phyloP scores from a whole-genome alignment of 768 basidiomycete species.

The Paxillus rubicundulus region DNA sequence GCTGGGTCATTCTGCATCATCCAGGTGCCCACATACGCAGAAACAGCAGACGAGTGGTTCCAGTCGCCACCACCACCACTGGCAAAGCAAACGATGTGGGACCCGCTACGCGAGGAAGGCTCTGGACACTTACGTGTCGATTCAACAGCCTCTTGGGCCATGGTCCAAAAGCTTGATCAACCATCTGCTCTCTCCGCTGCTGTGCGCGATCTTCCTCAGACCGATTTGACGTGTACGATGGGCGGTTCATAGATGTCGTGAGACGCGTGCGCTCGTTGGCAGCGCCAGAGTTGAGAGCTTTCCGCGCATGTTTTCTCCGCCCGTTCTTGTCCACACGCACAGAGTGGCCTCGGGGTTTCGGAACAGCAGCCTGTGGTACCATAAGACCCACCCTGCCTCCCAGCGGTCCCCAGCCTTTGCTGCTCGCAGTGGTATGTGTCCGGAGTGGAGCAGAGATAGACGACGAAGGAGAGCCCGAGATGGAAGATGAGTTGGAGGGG shows the following conservation, averaged over 20 bases:
- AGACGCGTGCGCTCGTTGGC: conserved; percentile 42
- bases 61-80: conserved; percentile 89
- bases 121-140: conserved; percentile 50
- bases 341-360: neutral
- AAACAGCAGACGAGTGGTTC: conserved; percentile 64
- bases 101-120: neutral
- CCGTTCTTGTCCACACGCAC: neutral
- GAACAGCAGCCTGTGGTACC: conserved; percentile 9
- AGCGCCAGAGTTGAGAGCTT: conserved; percentile 12
- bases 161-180: conserved; percentile 57
- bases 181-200: conserved; percentile 40
- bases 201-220: conserved; percentile 31
- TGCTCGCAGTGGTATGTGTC: conserved; percentile 47
- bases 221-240: conserved; percentile 20
- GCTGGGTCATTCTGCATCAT: conserved; percentile 45
- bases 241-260: conserved; percentile 25
- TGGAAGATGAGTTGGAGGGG: conserved; percentile 35
- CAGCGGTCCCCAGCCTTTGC: conserved; percentile 59
- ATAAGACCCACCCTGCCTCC: conserved; percentile 50
- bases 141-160: conserved; percentile 74
- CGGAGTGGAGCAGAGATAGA: conserved; percentile 81
- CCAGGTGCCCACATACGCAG: conserved; percentile 45
- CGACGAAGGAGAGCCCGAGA: conserved; percentile 68
- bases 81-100: conserved; percentile 2
- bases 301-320: conserved; percentile 5